These are phyloP conservation scores for Ascochyta lentis DNA, from an alignment of 2,329 filamentous ascomycete species.

Conservation along the genomic window DNA sequence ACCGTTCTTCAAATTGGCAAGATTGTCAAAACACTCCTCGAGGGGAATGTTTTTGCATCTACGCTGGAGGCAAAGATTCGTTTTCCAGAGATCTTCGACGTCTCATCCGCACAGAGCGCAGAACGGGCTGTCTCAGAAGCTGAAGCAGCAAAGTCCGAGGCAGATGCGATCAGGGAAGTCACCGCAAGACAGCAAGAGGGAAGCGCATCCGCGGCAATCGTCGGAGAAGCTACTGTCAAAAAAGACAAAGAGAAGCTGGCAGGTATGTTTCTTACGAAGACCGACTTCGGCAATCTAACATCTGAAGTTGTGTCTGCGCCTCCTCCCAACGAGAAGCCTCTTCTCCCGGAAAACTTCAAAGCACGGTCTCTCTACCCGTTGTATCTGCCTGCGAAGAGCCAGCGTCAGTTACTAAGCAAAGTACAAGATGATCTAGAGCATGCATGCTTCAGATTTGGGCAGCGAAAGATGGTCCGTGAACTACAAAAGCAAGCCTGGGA, in stretches of 20 bases:
- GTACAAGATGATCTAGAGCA: background rate
- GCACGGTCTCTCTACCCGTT: background rate
- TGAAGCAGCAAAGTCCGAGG: background rate
- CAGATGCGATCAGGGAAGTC: background rate
- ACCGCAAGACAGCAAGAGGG: background rate
- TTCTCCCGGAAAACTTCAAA: background rate
- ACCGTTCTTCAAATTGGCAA: background rate
- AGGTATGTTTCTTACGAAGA: no score
- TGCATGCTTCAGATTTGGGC: background rate
- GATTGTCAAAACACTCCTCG: background rate
- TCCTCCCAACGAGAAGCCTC: background rate
- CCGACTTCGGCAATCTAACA: no score
- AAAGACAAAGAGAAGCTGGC: no score
- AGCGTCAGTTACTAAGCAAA: background rate
- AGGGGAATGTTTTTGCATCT: background rate
- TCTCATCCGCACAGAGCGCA: no score
- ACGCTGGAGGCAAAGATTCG: background rate
- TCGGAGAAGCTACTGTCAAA: no score
- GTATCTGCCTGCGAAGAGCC: background rate
- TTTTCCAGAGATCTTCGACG: no score
- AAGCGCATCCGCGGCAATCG: no score
- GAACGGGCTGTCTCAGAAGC: no score
- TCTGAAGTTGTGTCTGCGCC: no score
- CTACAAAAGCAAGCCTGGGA: no score
- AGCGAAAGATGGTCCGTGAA: no score